These are phyloP conservation scores for Phytophthora pluvialis DNA, from an alignment of 352 stramenopile species.

Conservation along the genomic window DNA sequence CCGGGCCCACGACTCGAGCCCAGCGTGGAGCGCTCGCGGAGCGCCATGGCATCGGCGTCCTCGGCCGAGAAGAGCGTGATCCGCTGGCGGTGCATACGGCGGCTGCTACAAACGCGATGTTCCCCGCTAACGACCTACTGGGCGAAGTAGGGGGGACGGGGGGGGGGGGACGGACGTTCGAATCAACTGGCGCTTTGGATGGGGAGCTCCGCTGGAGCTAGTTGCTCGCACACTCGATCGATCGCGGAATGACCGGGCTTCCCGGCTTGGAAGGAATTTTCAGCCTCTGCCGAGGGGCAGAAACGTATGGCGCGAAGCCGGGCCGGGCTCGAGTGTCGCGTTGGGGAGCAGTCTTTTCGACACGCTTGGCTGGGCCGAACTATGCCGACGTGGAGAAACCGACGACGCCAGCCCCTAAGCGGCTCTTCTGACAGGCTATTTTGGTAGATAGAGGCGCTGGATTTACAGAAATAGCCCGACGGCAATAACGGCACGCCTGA, in stretches of 20 bases:
- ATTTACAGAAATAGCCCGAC: slow-evolving; percentile 24
- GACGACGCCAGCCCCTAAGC: slow-evolving; percentile 11
- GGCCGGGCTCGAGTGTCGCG: slow-evolving; percentile 17
- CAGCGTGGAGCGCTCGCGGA: slow-evolving; percentile 61
- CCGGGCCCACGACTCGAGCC: slow-evolving; percentile 35
- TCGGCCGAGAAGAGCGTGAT: slow-evolving; percentile 77
- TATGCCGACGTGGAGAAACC: slow-evolving; percentile 12
- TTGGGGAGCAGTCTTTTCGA: slow-evolving; percentile 18
- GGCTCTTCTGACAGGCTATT: slow-evolving; percentile 20
- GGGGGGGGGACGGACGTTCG: not conserved
- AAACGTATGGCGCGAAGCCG: slow-evolving; percentile 21
- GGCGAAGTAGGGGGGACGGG: not conserved
- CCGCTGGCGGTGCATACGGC: slow-evolving; percentile 57
- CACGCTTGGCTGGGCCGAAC: not conserved
- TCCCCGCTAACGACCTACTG: not conserved
- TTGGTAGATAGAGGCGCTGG: not conserved
- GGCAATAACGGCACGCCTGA: slow-evolving; percentile 13
- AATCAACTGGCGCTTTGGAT: slow-evolving; percentile 34
- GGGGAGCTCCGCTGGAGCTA: slow-evolving; percentile 5
- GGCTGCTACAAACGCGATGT: not conserved
- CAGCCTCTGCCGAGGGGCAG: slow-evolving; percentile 24
- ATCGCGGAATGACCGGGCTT: slow-evolving; percentile 42
- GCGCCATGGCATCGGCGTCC: slow-evolving; percentile 74
- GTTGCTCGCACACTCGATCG: slow-evolving; percentile 22
- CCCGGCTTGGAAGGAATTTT: slow-evolving; percentile 22